Base-by-base conservation (phyloP, 495 filamentous ascomycete species). In the Penicillium robsamsonii region DNA sequence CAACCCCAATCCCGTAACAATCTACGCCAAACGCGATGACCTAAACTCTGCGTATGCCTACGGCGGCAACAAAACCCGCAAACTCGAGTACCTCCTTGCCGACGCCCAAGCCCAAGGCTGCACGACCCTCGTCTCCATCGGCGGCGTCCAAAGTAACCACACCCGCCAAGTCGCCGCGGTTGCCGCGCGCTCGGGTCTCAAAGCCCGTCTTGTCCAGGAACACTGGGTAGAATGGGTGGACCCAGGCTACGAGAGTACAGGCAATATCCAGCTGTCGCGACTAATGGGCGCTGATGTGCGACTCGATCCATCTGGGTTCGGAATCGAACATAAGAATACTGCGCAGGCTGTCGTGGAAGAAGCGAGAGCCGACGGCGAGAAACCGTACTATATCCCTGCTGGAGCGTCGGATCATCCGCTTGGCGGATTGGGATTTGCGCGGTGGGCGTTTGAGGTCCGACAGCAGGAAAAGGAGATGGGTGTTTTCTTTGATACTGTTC, bases 101-200 rank as follows among this genome's bases (percentile, higher is more conserved):
- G 82, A 85, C 20, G 84, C 84, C 9, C 68, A 79, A n/a, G 65
- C 70, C 46, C 71, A 79, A 52, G 75, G 75, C 17, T 76, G 71
- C 61, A 76, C 79, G 54, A 84, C 80, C 3, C 75, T 88, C 12
- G 77, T 87, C 51, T 79, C 75, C 46, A 83, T 85, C 61, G 85
- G 85, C 44, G 85, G 85, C 38, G 73, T 87, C 11, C 85, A 87
- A 60, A 83, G 77, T 25, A 88, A 87, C 74, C 84, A 87, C 66
- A 87, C 82, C 8, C 77, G 85, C 0, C 78, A 82, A 55, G 84
- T 86, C 0, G 83, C 84, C 3, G 85, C 81, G 0, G 80, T 79
- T 0, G 83, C 80, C 5, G 73, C 78, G 12, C 69, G 73, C 20
- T 58, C 78, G 0, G 83, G 83, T 0, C 68, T 87, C 1, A 75